Conservation (phyloP, 1,284 basidiomycete genomes). For the Ganoderma leucocontextum region DNA sequence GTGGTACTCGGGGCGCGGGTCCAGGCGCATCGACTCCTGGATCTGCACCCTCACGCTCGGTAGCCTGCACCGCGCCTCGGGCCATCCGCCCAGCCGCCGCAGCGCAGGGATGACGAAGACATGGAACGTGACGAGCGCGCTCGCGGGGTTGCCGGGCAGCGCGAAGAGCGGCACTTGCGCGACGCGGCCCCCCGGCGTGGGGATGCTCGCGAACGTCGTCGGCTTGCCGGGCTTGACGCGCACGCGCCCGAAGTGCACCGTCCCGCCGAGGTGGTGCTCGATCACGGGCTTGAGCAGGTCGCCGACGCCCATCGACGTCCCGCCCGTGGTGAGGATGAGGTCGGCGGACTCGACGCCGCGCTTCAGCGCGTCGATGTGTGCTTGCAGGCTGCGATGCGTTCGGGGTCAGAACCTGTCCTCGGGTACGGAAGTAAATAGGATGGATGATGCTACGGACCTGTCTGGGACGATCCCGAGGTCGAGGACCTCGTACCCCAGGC, state of each 20-base stretch:
- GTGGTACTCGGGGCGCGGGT: conserved; percentile 84
- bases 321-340: conserved; percentile 85
- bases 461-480: conserved; percentile 86
- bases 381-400: conserved; percentile 54
- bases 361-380: conserved; percentile 66
- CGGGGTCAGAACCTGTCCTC: not conserved
- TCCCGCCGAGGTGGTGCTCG: conserved; percentile 78
- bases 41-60: conserved; percentile 75
- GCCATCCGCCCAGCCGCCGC: conserved; percentile 77
- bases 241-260: conserved; percentile 83
- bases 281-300: conserved; percentile 90
- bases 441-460: conserved; percentile 52
- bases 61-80: conserved; percentile 60
- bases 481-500: conserved; percentile 79
- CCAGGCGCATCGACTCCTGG: conserved; percentile 68
- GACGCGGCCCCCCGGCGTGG: conserved; percentile 51
- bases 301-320: conserved; percentile 90
- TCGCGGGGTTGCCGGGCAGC: conserved; percentile 89
- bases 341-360: conserved; percentile 72
- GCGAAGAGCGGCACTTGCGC: conserved; percentile 70
- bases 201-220: conserved; percentile 87
- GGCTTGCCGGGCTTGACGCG: conserved; percentile 81
- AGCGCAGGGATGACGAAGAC: conserved; percentile 87
- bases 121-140: conserved; percentile 88
- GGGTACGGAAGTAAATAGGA: not conserved